phyloP scores from a whole-genome alignment of 78 protist genomes.

The Andalucia godoyi region DNA sequence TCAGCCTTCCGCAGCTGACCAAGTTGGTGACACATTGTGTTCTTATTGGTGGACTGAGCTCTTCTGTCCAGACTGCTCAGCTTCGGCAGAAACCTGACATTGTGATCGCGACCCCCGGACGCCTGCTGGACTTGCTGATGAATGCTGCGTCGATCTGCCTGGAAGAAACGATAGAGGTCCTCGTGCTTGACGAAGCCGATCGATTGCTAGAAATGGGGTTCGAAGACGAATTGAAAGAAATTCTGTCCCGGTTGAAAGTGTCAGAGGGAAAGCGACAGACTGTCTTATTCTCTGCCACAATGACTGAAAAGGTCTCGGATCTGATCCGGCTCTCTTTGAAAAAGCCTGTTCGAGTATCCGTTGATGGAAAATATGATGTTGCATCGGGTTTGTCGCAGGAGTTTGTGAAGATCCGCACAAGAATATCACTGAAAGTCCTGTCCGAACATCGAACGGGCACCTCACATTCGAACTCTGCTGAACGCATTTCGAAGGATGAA shows the following conservation, averaged over 20 bases:
- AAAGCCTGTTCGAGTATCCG: constrained; percentile 50
- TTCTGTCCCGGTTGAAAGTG: constrained; percentile 22
- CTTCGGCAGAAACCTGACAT: constrained; percentile 58
- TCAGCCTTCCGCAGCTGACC: no score
- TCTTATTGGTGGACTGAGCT: constrained; percentile 48
- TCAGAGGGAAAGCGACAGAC: constrained; percentile 68
- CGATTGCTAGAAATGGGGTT: constrained; percentile 77
- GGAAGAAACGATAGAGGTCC: constrained; percentile 45
- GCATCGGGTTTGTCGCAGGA: constrained; percentile 52
- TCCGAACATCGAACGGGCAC: constrained; percentile 31
- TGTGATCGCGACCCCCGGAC: constrained; percentile 87
- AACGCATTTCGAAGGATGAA: no score
- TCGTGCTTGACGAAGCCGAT: constrained; percentile 88
- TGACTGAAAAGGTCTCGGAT: constrained; percentile 57
- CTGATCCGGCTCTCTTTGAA: constrained; percentile 31
- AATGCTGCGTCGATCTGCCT: constrained; percentile 32
- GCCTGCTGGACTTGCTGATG: constrained; percentile 70
- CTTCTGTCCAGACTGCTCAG: constrained; percentile 40
- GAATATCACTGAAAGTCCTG: neutral
- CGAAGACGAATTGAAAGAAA: constrained; percentile 45
- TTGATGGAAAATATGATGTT: constrained; percentile 39
- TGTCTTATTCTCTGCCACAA: constrained; percentile 79
- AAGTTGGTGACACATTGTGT: no score
- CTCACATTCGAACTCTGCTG: constrained; percentile 12
- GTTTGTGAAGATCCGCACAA: constrained; percentile 36